Base-by-base conservation (phyloP, 805 yeast species). In the Saturnispora mendoncae region DNA sequence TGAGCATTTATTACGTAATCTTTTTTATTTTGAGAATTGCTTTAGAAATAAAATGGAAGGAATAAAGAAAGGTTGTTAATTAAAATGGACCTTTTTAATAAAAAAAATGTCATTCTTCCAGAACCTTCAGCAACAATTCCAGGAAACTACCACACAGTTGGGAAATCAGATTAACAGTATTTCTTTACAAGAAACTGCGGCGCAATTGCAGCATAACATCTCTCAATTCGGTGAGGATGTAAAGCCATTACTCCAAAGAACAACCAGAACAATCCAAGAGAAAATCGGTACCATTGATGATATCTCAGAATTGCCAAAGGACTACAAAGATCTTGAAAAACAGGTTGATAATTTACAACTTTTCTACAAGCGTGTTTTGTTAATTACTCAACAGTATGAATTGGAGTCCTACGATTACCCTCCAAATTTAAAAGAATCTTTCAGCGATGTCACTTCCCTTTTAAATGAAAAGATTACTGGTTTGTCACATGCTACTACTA, bases 371-470 rank as follows among this genome's bases (percentile, higher is more conserved):
- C 68, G 69, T 52, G 53, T 72, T 10, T 51, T 73, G n/a, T 48
- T 63, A 4, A 71, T 75, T 41, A 69, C 80, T 5, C 68, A 66
- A 38, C 84, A 87, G 32, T 84, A 76, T 55, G 85, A 74, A 53
- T 75, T 80, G 46, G 82, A 80, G 51, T 74, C 83, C 37, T 84
- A 84, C 57, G 94, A 84, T 57, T 83, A 81, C 53, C 94, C 94
- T 20, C 90, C 92, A 41, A 80, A 80, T 57, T 60, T 83, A 47
- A 71, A 72, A 46, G 90, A 84, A 51, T 75, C 83, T 34, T 66
- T 76, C 19, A 65, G 66, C 36, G 80, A 81, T 50, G 76, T 80
- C 54, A 75, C 80, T 28, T 72, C 74, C 50, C 61, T 76, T 4
- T 57, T 79, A 36, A 67, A 69, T 32, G 73, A 64, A 52, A 78